Evolutionary conservation across 1,284 basidiomycete species (phyloP), one percentile per base, ranked within the genome.

Genomic region (Ustilago sp.): DNA sequence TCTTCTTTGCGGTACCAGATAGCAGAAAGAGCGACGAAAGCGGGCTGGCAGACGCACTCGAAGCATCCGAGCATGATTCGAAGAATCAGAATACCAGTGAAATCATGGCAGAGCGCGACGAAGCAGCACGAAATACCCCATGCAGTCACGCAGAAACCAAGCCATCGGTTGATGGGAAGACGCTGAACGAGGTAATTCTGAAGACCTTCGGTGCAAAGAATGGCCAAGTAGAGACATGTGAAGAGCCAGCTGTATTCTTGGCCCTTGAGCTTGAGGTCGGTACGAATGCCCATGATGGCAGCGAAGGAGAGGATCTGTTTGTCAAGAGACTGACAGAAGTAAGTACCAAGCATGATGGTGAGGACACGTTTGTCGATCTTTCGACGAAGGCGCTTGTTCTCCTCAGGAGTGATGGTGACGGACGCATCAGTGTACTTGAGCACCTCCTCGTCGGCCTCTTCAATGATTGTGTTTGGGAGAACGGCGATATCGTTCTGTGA

Each of bases 261-360:
- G 15, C 78, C 74, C 12, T 66, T 64, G 50, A 85, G 74, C 23
- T 82, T 52, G 54, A 70, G 71, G 55, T 86, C 86, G n/a, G 69
- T 68, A 53, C 82, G 82, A 59, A 87, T 85, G 31, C 89, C 89
- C 89, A 90, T 90, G 71, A 90, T 90, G 32, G 89, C 88, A 8
- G 89, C 89, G 77, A 90, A 89, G 67, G 88, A 89, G 57, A 89
- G 86, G 13, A 89, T 89, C 23, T 63, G 88, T 82, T 90, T 90
- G 81, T 90, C 89, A 61, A 90, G 82, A 11, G 88, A 87, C 78
- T 90, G 89, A 8, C 87, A 87, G 68, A 83, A 89, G 81, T 90
- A 90, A n/a, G 89, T 90, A 28, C 88, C 84, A 38, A 90, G 88
- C 89, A 90, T 90, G 53, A 90, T 87, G 35, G 85, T 87, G 34